These are phyloP conservation scores for Quercus lobata DNA, from an alignment of 331 rosid genomes.

Conservation along the genomic window DNA sequence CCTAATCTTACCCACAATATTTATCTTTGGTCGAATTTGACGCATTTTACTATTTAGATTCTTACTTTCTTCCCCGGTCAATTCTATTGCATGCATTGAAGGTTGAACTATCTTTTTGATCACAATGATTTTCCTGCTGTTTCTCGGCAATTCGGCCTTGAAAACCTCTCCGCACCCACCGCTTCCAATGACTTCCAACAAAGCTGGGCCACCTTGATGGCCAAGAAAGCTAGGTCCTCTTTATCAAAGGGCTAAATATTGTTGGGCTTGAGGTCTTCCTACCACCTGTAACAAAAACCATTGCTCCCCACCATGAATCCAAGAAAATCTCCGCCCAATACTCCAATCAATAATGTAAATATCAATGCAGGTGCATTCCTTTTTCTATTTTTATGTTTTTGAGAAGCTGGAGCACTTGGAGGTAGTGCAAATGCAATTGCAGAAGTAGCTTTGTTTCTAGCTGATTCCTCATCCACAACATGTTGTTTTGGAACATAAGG, in stretches of 20 bases:
- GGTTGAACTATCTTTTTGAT: conserved; percentile 80
- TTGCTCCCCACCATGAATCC: conserved; percentile 11
- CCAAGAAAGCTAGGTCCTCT: conserved; percentile 76
- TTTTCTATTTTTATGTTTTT: not conserved
- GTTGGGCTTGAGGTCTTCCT: conserved; percentile 53
- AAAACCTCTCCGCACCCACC: conserved; percentile 86
- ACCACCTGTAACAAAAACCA: conserved; percentile 11
- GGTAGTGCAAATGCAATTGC: conserved; percentile 24
- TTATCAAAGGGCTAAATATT: conserved; percentile 56
- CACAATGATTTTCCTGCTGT: conserved; percentile 64
- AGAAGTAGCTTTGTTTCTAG: not conserved
- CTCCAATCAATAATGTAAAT: not conserved
- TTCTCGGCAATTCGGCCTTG: conserved; percentile 62
- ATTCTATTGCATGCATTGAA: conserved; percentile 48
- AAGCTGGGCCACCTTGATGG: conserved; percentile 55
- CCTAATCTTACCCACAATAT: conserved; percentile 72
- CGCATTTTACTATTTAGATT: conserved; percentile 63
- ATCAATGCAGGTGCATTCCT: conserved; percentile 50
- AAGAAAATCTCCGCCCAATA: too few relatives aligned
- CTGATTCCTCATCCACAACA: conserved; percentile 32
- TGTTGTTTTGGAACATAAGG: conserved; percentile 46
- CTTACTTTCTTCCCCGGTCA: conserved; percentile 62
- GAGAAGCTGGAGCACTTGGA: not conserved
- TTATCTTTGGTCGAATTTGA: conserved; percentile 71
- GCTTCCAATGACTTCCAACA: conserved; percentile 55